Evolutionary conservation across 2,329 filamentous ascomycete species (phyloP).

Genomic region (Fusarium verticillioides): DNA sequence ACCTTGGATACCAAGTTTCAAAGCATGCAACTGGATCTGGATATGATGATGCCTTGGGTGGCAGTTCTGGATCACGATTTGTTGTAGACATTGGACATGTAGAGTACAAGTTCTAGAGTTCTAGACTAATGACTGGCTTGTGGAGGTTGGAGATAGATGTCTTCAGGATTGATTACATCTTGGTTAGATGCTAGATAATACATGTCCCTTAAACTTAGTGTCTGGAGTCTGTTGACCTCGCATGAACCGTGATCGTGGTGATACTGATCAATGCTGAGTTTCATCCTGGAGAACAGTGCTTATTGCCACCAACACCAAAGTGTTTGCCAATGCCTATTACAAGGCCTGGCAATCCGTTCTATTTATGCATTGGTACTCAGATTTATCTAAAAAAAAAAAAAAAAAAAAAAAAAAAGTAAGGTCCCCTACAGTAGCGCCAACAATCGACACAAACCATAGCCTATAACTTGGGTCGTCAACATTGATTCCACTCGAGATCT

Average conservation of each 20-base stretch:
- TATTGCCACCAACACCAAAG: neutral
- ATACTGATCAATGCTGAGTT: neutral
- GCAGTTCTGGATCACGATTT: neutral
- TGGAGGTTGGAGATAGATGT: neutral
- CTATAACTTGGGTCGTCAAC: neutral
- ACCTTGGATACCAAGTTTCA: neutral
- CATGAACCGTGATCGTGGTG: neutral
- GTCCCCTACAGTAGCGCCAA: neutral
- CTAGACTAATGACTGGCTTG: fast-evolving
- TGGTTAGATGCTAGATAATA: neutral
- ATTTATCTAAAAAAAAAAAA: neutral
- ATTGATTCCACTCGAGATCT: neutral
- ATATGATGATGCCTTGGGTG: neutral
- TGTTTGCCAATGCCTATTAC: neutral
- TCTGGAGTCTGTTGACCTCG: fast-evolving
- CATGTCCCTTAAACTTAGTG: fast-evolving
- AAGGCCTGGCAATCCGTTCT: fast-evolving
- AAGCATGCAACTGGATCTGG: neutral
- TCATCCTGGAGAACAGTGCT: neutral
- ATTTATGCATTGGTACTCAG: fast-evolving
- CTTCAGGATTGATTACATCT: neutral
- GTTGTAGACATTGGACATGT: neutral
- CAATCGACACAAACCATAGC: neutral
- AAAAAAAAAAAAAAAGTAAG: fast-evolving
- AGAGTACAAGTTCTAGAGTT: neutral